Percentiles rank a stretch among this genome's conserved stretches.
Conservation (phyloP, 2,329 filamentous ascomycete genomes). For the Colletotrichum melonis region DNA sequence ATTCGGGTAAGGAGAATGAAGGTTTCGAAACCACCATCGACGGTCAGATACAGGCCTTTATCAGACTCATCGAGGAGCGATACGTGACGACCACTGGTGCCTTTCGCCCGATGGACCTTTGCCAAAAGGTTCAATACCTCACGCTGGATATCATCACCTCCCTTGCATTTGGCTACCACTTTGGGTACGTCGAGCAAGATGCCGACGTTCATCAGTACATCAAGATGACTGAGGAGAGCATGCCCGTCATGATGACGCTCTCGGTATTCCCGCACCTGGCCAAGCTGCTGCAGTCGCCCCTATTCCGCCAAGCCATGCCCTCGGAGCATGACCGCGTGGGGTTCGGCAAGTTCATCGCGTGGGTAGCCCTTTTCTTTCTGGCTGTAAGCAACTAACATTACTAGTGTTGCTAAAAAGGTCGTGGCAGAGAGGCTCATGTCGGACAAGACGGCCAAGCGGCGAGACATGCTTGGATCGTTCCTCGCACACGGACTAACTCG, state of each 20-base stretch:
- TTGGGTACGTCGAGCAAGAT: constrained; percentile 61
- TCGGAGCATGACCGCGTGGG: constrained; percentile 51
- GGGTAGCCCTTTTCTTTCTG: neutral
- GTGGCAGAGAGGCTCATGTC: constrained; percentile 39
- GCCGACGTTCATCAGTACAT: constrained; percentile 61
- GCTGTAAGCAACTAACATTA: neutral
- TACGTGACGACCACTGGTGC: constrained; percentile 50
- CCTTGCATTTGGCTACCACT: constrained; percentile 61
- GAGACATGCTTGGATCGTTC: constrained; percentile 56
- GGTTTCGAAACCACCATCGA: constrained; percentile 63
- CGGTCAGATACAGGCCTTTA: constrained; percentile 54
- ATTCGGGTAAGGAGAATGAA: constrained; percentile 65
- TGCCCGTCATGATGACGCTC: constrained; percentile 57
- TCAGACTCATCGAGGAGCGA: constrained; percentile 60
- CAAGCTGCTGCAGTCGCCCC: constrained; percentile 52
- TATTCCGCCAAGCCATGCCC: constrained; percentile 55
- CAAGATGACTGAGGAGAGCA: constrained; percentile 52
- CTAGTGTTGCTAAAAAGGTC: constrained; percentile 38
- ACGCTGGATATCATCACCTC: constrained; percentile 67
- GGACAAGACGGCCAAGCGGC: constrained; percentile 35
- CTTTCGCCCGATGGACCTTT: constrained; percentile 59
- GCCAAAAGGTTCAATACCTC: constrained; percentile 61
- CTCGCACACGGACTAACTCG: constrained; percentile 50
- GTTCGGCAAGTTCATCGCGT: constrained; percentile 51
- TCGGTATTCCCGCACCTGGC: constrained; percentile 54